Percentiles rank a stretch among this genome's conserved stretches.
phyloP scores from a whole-genome alignment of 2,329 filamentous ascomycete species.

The Chaetomium globosum region DNA sequence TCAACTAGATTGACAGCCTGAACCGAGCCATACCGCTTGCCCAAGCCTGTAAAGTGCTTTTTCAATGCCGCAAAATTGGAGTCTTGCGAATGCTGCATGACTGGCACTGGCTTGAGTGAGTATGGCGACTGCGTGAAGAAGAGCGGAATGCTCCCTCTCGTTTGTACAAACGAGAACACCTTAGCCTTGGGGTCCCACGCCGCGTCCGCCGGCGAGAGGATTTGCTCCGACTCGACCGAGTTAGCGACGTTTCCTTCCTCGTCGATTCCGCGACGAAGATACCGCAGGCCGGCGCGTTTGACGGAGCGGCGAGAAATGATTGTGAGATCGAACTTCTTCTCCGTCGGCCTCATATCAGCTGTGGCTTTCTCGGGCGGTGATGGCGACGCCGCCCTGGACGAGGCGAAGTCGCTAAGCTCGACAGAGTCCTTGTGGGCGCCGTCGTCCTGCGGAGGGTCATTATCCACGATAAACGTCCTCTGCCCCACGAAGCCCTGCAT shows the following conservation, averaged over 20 bases:
- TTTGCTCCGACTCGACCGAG: constrained; percentile 91
- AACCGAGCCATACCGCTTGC: constrained; percentile 70
- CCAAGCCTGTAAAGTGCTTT: constrained; percentile 74
- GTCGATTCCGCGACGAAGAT: constrained; percentile 86
- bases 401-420: constrained; percentile 44
- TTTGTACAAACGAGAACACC: constrained; percentile 81
- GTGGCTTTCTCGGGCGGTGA: constrained; percentile 37
- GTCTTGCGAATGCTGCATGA: constrained; percentile 76
- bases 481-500: constrained; percentile 96
- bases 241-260: constrained; percentile 89
- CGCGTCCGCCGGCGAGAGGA: constrained; percentile 66
- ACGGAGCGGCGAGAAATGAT: constrained; percentile 87
- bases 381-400: constrained; percentile 27
- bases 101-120: constrained; percentile 83
- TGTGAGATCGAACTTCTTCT: constrained; percentile 74
- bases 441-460: constrained; percentile 59
- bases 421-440: constrained; percentile 47
- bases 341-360: constrained; percentile 48
- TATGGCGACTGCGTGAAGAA: constrained; percentile 97
- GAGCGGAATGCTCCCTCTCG: constrained; percentile 86
- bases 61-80: constrained; percentile 78
- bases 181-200: constrained; percentile 65
- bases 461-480: constrained; percentile 73
- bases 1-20: constrained; percentile 86
- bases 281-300: constrained; percentile 83